These are phyloP conservation scores for Tephrocybe sp. DNA, from an alignment of 768 basidiomycete genomes.

Conservation along the genomic window DNA sequence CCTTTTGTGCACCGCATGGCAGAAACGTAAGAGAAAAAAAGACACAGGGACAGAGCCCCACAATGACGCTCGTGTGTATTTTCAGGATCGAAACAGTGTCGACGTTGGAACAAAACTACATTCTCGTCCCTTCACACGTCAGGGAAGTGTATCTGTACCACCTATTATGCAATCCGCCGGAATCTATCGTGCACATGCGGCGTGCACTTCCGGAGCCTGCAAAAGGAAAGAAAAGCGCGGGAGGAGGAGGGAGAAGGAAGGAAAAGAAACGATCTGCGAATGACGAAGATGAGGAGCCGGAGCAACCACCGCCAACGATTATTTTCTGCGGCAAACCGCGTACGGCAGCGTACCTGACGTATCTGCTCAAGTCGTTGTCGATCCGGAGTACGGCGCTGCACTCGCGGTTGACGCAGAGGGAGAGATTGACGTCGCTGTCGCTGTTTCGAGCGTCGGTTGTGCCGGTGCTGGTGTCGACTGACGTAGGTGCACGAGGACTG, in stretches of 20 bases:
- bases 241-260: constrained; percentile 25
- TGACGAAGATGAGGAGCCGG: constrained; percentile 51
- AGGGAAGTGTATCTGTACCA: constrained; percentile 91
- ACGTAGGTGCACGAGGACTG: constrained; percentile 92
- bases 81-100: constrained; percentile 85
- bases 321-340: constrained; percentile 87
- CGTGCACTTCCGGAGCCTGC: constrained; percentile 57
- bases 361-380: constrained; percentile 70
- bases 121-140: constrained; percentile 93
- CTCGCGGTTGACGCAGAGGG: constrained; percentile 90
- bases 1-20: constrained; percentile 85
- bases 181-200: constrained; percentile 67
- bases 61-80: not conserved
- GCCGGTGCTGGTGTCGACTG: constrained; percentile 91
- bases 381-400: constrained; percentile 91
- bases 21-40: constrained; percentile 53
- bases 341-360: constrained; percentile 88
- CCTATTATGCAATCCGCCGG: constrained; percentile 86
- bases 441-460: constrained; percentile 85
- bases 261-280: constrained; percentile 35
- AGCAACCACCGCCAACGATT: constrained; percentile 91
- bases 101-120: constrained; percentile 83
- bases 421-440: constrained; percentile 80
- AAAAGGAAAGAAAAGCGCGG: constrained; percentile 31
- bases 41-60: not conserved